A percentile compares a stretch with the other conserved stretches of the same genome.
Evolutionary conservation across 2,329 filamentous ascomycete species (phyloP).

Genomic region (Cytospora paraplurivora): DNA sequence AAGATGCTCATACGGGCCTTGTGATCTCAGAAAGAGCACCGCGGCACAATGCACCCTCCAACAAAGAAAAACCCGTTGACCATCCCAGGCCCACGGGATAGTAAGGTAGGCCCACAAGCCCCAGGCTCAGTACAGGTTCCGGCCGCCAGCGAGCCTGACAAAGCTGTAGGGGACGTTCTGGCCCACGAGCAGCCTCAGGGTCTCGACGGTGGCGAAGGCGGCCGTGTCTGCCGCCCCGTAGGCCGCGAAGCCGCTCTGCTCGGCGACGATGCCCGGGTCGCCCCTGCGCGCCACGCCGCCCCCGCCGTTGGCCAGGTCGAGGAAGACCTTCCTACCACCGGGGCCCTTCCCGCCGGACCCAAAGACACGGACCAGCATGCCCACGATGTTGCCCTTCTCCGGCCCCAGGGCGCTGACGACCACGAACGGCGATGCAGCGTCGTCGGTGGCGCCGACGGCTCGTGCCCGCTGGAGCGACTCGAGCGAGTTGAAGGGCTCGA

Average conservation of each 20-base stretch:
- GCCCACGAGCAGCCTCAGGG: slow-evolving; percentile 73
- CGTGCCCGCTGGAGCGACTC: slow-evolving; percentile 61
- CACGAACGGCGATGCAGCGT: slow-evolving; percentile 69
- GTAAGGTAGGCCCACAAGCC: no score
- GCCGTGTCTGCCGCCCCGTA: slow-evolving; percentile 80
- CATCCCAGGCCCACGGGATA: no score
- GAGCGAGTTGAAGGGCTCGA: slow-evolving; percentile 79
- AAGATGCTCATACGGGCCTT: not conserved
- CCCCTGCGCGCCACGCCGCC: slow-evolving; percentile 61
- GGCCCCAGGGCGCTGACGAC: slow-evolving; percentile 78
- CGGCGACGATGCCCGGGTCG: slow-evolving; percentile 69
- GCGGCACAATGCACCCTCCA: no score
- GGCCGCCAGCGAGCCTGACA: slow-evolving; percentile 69
- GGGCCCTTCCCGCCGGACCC: slow-evolving; percentile 45
- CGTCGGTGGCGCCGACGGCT: slow-evolving; percentile 44
- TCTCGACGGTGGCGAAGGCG: slow-evolving; percentile 84
- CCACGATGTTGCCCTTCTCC: slow-evolving; percentile 77
- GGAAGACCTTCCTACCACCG: slow-evolving; percentile 66
- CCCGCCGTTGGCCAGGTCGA: slow-evolving; percentile 71
- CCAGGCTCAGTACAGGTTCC: slow-evolving; percentile 47
- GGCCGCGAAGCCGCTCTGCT: slow-evolving; percentile 74
- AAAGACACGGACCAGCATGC: slow-evolving; percentile 75
- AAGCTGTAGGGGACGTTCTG: slow-evolving; percentile 90
- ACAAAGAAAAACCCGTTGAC: no score
- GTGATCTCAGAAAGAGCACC: no score